Base-by-base conservation (phyloP, 129 eudicot species). In the Lactuca saligna region DNA sequence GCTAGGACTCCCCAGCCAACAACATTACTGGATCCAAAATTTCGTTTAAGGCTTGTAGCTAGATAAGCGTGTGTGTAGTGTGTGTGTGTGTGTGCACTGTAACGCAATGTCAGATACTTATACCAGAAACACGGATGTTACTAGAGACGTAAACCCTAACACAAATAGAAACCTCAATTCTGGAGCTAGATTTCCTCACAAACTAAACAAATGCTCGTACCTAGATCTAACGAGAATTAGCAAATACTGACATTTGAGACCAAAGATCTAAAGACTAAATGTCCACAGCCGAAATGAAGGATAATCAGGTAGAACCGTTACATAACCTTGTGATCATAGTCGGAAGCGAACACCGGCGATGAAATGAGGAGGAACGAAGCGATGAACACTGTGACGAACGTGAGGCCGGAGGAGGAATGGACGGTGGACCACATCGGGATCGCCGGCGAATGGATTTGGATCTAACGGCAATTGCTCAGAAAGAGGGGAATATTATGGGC, bases 321-420 rank as follows among this genome's bases (percentile, higher is more conserved):
- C 15, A 17, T 38, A 63, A 88, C 96, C 92, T 81, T 89, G 78
- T 89, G 92, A 78, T 89, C 96, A 44, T 79, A 83, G 65, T 89
- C 96, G 32, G 90, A 77, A 51, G 93, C 88, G 61, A 89, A 56
- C 72, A 73, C 92, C 81, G 90, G 83, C 54, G 88, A 80, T 57
- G 68, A 48, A 71, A 77, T 34, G 71, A 85, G 58, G 55, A 86
- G 63, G 48, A 81, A 39, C 8, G 38, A 65, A 51, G 71, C 49
- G 11, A 17, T 33, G 70, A 63, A 2, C 44, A 59, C 5, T 14
- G 39, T 4, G 12, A 65, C 54, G 64, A 63, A 0, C 34, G 53
- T 32, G 81, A 76, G 12, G 44, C 63, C 46, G n/a, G 65, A n/a
- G 71, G 72, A 54, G 25, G 71, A 78, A 76, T 82, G 81, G 81